phyloP scores from a whole-genome alignment of 495 filamentous ascomycete genomes.

The Xylaria cubensis region DNA sequence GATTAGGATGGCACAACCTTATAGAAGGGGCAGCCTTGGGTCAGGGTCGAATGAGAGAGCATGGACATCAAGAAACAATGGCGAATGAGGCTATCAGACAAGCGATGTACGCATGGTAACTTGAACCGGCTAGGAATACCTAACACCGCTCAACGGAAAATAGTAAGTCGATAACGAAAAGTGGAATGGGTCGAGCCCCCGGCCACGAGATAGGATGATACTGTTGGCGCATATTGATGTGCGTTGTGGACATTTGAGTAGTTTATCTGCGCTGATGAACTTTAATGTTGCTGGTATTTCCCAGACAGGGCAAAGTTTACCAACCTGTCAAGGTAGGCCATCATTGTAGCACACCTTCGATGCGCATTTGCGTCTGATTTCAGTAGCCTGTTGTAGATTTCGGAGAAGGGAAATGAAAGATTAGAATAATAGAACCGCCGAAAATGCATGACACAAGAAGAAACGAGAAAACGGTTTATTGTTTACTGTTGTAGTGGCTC shows the following conservation, averaged over 20 bases:
- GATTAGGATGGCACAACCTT: not conserved
- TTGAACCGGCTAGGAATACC: not conserved
- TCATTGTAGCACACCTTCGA: not conserved
- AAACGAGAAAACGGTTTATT: constrained; percentile 5
- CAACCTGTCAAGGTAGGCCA: not conserved
- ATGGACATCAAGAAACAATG: too few species aligned
- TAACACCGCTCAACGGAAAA: not conserved
- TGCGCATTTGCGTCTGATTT: not conserved
- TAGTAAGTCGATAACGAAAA: not conserved
- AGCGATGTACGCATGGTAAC: not conserved
- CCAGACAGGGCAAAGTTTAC: not conserved
- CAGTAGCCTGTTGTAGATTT: not conserved
- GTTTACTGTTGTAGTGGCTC: not conserved
- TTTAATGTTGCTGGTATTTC: not conserved
- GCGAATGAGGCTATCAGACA: not conserved
- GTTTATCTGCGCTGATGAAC: not conserved
- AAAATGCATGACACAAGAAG: not conserved
- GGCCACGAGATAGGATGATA: constrained; percentile 1
- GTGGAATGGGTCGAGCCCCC: not conserved
- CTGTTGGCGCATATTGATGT: not conserved
- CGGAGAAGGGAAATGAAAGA: not conserved
- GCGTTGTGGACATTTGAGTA: not conserved
- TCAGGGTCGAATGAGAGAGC: not conserved
- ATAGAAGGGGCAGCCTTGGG: not conserved
- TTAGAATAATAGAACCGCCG: not conserved